Conservation (phyloP, 129 eudicot genomes). For the Artemisia tridentata region DNA sequence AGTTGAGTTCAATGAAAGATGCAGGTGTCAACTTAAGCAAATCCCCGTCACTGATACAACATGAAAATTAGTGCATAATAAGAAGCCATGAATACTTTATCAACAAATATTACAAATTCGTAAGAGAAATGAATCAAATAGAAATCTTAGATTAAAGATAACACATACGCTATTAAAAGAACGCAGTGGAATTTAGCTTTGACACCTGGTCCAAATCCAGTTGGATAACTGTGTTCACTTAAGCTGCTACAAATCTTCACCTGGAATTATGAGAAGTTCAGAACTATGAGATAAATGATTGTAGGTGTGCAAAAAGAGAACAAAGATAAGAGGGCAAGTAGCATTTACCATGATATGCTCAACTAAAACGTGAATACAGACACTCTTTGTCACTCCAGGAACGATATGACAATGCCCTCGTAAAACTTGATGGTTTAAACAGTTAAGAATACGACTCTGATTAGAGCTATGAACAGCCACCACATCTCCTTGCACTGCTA, state of each 20-base stretch:
- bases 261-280: conserved; percentile 34
- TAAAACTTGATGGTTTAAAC: conserved; percentile 3
- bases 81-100: conserved; percentile 11
- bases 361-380: conserved; percentile 65
- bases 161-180: conserved; percentile 57
- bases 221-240: conserved; percentile 51
- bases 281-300: conserved; percentile 8
- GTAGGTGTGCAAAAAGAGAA: not conserved
- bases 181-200: conserved; percentile 67
- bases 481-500: conserved; percentile 60
- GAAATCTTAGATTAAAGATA: conserved; percentile 2
- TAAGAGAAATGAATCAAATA: conserved; percentile 4
- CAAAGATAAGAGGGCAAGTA: not conserved
- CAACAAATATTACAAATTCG: not conserved
- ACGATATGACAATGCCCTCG: conserved; percentile 29
- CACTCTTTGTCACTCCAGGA: conserved; percentile 25
- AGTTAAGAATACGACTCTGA: conserved; percentile 27
- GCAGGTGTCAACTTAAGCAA: conserved; percentile 61
- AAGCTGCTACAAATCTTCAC: conserved; percentile 55
- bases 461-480: conserved; percentile 50
- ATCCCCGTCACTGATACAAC: conserved; percentile 43
- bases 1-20: conserved; percentile 61
- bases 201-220: conserved; percentile 70
- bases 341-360: conserved; percentile 47
- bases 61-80: not conserved